These are phyloP conservation scores for Arxiozyma heterogenica DNA, from an alignment of 1,139 yeast genomes.

Conservation along the genomic window DNA sequence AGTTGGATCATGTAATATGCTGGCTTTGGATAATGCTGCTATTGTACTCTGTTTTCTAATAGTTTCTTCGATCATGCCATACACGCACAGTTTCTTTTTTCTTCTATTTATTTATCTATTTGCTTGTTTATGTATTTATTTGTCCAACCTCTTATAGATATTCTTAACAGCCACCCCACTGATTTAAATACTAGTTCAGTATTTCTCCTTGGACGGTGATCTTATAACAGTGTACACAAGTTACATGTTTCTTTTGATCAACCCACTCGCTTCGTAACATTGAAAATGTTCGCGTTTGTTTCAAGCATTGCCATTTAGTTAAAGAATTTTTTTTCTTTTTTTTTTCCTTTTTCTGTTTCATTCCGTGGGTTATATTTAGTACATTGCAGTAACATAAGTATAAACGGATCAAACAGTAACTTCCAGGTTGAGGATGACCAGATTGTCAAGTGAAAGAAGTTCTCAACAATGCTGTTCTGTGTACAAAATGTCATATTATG, in stretches of 20 bases:
- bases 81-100: neutral
- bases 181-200: no score
- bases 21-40: slow-evolving; percentile 7
- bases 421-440: no score
- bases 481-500: neutral
- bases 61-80: slow-evolving; percentile 1
- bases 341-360: no score
- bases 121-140: neutral
- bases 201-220: no score
- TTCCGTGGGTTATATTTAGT: neutral
- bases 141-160: neutral
- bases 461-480: no score
- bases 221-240: no score
- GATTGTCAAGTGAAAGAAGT: no score
- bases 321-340: neutral
- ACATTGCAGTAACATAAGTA: neutral
- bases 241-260: neutral
- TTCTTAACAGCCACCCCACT: neutral
- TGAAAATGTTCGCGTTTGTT: neutral
- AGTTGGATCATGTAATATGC: slow-evolving; percentile 25
- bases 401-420: neutral
- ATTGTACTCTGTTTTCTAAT: slow-evolving; percentile 5
- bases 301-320: neutral
- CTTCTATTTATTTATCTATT: neutral
- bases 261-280: no score